Base-by-base conservation (phyloP, 352 stramenopile species). In the Peronosclerospora sorghi region DNA sequence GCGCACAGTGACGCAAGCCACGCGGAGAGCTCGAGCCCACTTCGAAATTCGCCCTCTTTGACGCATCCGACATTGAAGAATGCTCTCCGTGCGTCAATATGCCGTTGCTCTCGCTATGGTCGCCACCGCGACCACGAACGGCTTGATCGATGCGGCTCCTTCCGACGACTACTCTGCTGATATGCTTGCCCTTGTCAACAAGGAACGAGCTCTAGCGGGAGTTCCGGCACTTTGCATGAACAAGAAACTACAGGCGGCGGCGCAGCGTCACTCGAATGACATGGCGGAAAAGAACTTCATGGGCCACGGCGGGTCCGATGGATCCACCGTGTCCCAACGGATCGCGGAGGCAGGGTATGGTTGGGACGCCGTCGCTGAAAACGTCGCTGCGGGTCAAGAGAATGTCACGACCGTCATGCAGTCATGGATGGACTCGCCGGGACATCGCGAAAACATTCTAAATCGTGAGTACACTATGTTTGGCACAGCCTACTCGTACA, bases 131-230 rank as follows among this genome's bases (percentile, higher is more conserved):
- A 9, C 14, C 8, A 36, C 30, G 12, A 2, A 24, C 32, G n/a
- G n/a, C n/a, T 30, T 30, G 26, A 10, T 41, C 4, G 6, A 24
- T 10, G 2, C 26, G 10, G 26, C 26, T 6, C 26, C 6, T 30
- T 10, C 26, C 26, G 47, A 42, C 36, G 46, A 67, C 27, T 51
- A 48, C 26, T 29, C 21, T 15, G 29, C 41, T 9, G 18, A 34
- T 34, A 52, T 81, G 65, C 54, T 78, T 13, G 53, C 28, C 7
- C 52, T 50, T 1, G 60, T 73, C 27, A 82, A 76, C 41, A 55
- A 48, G 10, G 48, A 76, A 45, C 65, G 68, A 9, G 45, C 56
- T n/a, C 54, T 62, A 8, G 12, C 56, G 10, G 55, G 54, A 13
- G 34, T 75, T 5, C 19, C 37, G 10, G 21, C 54, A 0, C 44